Evolutionary conservation across 495 filamentous ascomycete species (phyloP), one percentile per base, ranked within the genome.

Genomic region (Neurospora sublineolata): DNA sequence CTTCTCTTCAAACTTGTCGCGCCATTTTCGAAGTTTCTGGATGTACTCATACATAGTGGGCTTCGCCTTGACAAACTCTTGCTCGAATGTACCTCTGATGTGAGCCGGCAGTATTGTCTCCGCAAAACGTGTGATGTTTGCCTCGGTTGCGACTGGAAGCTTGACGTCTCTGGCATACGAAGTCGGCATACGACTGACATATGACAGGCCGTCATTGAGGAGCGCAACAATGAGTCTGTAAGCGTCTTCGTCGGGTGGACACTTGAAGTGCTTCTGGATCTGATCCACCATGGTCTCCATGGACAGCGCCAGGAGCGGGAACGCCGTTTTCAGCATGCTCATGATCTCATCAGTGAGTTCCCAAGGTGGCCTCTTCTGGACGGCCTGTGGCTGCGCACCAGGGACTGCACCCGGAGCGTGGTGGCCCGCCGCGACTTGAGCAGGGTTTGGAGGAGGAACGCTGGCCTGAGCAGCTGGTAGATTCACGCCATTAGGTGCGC

Each of bases 221-320:
- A 99, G 87, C 16, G 96, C 96, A 37, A 97, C 94, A 71, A 99
- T 98, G n/a, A 99, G 85, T 20, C 96, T 89, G 79, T 97, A 98
- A 8, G 96, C 96, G 82, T 99, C 96, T 77, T 99, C 96, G 75
- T 99, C 96, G 0, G 94, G 94, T 37, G 94, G 94, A 77, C 94
- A 97, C 79, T 97, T 98, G 87, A 98, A 98, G 81, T 98, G 90
- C 85, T 97, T 97, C 80, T 92, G 89, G 74, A 98, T 97, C 81
- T 97, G 93, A 77, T 99, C 96, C 38, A 97, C 93, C 94, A 99
- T 98, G 1, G 94, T 96, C 82, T 99, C 96, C 94, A 99, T 97
- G 3, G 95, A 98, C 40, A 97, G 83, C 4, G 95, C 94, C 72
- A 99, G 89, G 44, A 99, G 84, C 23, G 96, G 96, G 83, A 97